Evolutionary conservation across 805 yeast species (phyloP).

Genomic region (Soucietia sequanensis): DNA sequence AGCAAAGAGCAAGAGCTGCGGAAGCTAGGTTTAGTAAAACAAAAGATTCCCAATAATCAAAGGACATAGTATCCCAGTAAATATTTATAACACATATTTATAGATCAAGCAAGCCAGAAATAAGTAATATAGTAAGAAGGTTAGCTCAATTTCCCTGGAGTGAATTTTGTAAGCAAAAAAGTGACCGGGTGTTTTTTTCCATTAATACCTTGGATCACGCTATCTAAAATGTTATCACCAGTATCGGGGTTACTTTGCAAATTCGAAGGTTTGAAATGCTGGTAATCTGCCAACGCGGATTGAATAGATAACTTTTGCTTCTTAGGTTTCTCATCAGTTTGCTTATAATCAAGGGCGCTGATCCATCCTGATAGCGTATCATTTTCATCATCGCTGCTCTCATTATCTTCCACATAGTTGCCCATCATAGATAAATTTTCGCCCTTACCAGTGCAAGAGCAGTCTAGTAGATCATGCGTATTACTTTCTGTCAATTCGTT

Average conservation of each 20-base stretch:
- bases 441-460: slow-evolving; percentile 61
- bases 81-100: slow-evolving; percentile 13
- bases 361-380: slow-evolving; percentile 41
- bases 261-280: slow-evolving; percentile 55
- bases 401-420: slow-evolving; percentile 17
- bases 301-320: slow-evolving; percentile 46
- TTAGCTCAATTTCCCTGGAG: slow-evolving; percentile 6
- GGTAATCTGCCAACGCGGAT: slow-evolving; percentile 59
- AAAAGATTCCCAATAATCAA: slow-evolving; percentile 1
- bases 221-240: slow-evolving; percentile 33
- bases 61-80: slow-evolving; percentile 3
- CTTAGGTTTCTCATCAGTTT: slow-evolving; percentile 26
- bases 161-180: slow-evolving; percentile 41
- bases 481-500: slow-evolving; percentile 50
- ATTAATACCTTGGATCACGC: slow-evolving; percentile 18
- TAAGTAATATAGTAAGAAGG: slow-evolving; percentile 2
- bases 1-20: slow-evolving; percentile 94
- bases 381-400: slow-evolving; percentile 12
- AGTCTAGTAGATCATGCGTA: slow-evolving; percentile 75
- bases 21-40: slow-evolving; percentile 65
- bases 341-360: slow-evolving; percentile 51
- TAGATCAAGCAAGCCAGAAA: slow-evolving; percentile 19
- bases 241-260: slow-evolving; percentile 6
- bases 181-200: slow-evolving; percentile 23
- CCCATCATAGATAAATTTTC: no score